Evolutionary conservation across 2,329 filamentous ascomycete genomes (phyloP).

Genomic region (Lasiodiplodia sp.): DNA sequence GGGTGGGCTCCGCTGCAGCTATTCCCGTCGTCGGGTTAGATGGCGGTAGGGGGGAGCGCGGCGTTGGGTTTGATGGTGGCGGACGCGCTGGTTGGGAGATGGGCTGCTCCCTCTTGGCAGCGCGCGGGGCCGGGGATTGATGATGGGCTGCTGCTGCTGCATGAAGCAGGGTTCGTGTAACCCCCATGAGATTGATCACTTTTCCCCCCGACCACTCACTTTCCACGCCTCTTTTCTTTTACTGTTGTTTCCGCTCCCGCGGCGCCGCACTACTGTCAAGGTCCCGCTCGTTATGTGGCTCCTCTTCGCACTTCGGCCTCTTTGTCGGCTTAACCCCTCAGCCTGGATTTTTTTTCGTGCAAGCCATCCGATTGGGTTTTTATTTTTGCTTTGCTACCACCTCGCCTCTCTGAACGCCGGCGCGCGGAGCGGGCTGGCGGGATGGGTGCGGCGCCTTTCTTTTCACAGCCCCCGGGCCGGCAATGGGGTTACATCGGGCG

Average conservation of each 20-base stretch:
- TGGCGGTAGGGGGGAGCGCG: slow-evolving; percentile 1
- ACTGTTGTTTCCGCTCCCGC: not conserved
- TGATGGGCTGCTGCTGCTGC: slow-evolving; percentile 5
- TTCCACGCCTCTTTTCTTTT: not conserved
- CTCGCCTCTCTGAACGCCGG: slow-evolving; percentile 18
- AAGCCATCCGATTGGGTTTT: not conserved
- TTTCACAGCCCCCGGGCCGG: not conserved
- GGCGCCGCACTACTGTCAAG: slow-evolving; percentile 4
- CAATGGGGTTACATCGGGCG: slow-evolving; percentile 24
- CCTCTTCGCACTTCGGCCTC: not conserved
- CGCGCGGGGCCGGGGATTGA: slow-evolving; percentile 4
- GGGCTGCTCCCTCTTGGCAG: slow-evolving; percentile 5
- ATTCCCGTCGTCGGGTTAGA: slow-evolving; percentile 17
- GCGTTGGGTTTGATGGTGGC: not conserved
- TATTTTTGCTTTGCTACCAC: not conserved
- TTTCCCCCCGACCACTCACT: not conserved
- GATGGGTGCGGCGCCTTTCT: not conserved
- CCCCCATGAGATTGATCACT: slow-evolving; percentile 24
- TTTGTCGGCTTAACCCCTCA: slow-evolving; percentile 8
- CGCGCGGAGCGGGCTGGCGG: slow-evolving; percentile 18
- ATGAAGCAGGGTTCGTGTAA: slow-evolving; percentile 26
- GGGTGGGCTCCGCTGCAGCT: slow-evolving; percentile 5
- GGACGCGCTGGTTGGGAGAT: slow-evolving; percentile 7
- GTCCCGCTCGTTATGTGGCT: slow-evolving; percentile 1
- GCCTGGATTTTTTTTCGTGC: not conserved